phyloP scores from a whole-genome alignment of 2,329 filamentous ascomycete species.

The Daldinia sp. region DNA sequence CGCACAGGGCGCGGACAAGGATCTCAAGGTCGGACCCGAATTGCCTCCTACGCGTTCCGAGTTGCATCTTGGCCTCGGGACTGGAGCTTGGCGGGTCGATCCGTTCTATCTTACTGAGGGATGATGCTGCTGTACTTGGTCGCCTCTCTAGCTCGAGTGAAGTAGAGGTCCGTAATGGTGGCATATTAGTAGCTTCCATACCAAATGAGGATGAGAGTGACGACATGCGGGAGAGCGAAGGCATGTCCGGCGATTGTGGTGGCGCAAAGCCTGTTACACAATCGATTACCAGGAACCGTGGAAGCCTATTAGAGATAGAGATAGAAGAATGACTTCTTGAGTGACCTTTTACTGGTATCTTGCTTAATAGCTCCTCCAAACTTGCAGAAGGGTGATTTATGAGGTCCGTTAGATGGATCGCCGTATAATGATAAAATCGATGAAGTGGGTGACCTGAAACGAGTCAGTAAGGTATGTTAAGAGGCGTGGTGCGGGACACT shows the following conservation, averaged over 20 bases:
- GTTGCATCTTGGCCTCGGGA: slow-evolving; percentile 65
- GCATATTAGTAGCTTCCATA: slow-evolving; percentile 45
- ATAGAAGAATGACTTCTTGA: slow-evolving; percentile 40
- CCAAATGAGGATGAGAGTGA: slow-evolving; percentile 54
- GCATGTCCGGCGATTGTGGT: slow-evolving; percentile 60
- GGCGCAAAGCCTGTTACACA: slow-evolving; percentile 68
- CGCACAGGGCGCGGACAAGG: slow-evolving; percentile 77
- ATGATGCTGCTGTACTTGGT: slow-evolving; percentile 48
- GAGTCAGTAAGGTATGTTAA: slow-evolving; percentile 24
- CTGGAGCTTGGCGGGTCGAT: slow-evolving; percentile 47
- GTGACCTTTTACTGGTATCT: slow-evolving; percentile 51
- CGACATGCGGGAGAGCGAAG: slow-evolving; percentile 61
- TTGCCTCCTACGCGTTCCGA: slow-evolving; percentile 67
- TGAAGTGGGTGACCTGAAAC: slow-evolving; percentile 70
- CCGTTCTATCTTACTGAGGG: slow-evolving; percentile 47
- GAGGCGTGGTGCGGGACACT: slow-evolving; percentile 32
- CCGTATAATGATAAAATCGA: slow-evolving; percentile 71
- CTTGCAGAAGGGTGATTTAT: slow-evolving; percentile 61
- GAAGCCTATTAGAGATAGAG: slow-evolving; percentile 47
- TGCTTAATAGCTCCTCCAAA: slow-evolving; percentile 62
- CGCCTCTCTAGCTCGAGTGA: slow-evolving; percentile 44
- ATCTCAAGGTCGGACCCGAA: slow-evolving; percentile 76
- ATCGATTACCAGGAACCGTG: slow-evolving; percentile 70
- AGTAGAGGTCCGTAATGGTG: slow-evolving; percentile 44
- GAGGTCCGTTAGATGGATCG: slow-evolving; percentile 70